Conservation (phyloP, 257 asterid genomes). For the Anisodus tanguticus region DNA sequence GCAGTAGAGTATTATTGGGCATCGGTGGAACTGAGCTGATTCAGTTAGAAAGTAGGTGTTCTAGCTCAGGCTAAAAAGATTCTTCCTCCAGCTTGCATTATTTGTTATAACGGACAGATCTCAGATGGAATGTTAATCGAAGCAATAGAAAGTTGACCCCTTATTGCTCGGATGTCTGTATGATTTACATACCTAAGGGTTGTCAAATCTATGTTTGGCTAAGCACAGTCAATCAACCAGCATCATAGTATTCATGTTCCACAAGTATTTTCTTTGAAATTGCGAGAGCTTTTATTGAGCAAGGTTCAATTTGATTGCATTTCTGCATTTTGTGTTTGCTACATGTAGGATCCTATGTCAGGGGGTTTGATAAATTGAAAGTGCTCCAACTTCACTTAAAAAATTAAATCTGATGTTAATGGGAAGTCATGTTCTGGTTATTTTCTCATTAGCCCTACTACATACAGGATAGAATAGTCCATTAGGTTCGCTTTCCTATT, state of each 20-base stretch:
- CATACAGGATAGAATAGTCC: background rate
- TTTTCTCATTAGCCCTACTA: background rate
- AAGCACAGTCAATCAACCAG: background rate
- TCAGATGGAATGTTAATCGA: background rate
- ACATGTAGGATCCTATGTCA: conserved; percentile 11
- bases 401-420: conserved; percentile 24
- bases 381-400: background rate
- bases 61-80: background rate
- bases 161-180: background rate
- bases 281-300: conserved; percentile 17
- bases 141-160: background rate
- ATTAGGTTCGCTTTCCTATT: background rate
- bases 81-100: conserved; percentile 14
- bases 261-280: conserved; percentile 15
- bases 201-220: background rate
- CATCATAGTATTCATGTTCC: background rate
- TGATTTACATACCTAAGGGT: background rate
- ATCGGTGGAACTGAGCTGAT: background rate
- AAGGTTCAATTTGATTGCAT: background rate
- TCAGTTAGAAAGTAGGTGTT: background rate
- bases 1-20: background rate
- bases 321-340: conserved; percentile 22
- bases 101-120: background rate
- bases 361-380: conserved; percentile 1
- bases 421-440: conserved; percentile 1